A percentile compares a stretch with the other conserved stretches of the same genome.
phyloP scores from a whole-genome alignment of 2,329 filamentous ascomycete species.

The Colletotrichum orchidophilum region DNA sequence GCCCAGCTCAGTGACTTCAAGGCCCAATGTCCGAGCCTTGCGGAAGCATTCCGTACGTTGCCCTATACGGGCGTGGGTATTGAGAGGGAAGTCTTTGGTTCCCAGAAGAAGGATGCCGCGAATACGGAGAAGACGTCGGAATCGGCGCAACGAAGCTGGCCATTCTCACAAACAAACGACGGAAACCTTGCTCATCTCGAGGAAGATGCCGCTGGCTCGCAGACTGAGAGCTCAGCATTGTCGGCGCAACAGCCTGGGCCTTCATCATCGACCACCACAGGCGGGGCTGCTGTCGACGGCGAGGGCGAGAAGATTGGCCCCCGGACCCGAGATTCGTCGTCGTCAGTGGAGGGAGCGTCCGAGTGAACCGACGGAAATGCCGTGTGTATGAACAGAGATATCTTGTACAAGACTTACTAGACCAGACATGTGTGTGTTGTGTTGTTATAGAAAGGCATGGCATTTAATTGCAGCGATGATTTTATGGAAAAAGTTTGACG shows the following conservation, averaged over 20 bases:
- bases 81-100: conserved; percentile 37
- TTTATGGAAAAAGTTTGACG: neutral
- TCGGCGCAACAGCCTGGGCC: neutral
- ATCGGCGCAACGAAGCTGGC: too few species aligned
- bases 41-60: conserved; percentile 48
- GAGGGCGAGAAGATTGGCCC: too few species aligned
- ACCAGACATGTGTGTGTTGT: neutral
- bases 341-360: neutral
- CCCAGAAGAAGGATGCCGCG: too few species aligned
- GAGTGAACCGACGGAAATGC: neutral
- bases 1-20: conserved; percentile 50
- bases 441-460: neutral
- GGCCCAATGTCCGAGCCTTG: conserved; percentile 49
- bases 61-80: conserved; percentile 33
- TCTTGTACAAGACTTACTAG: neutral
- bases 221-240: neutral
- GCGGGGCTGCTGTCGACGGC: neutral
- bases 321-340: neutral
- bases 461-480: conserved; percentile 5
- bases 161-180: too few species aligned
- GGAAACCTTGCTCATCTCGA: neutral
- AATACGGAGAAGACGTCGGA: too few species aligned
- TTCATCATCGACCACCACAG: neutral
- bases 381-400: conserved; percentile 4
- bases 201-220: neutral